Conservation (phyloP, 1,139 yeast species). For the Saccharomycopsis hybrid region DNA sequence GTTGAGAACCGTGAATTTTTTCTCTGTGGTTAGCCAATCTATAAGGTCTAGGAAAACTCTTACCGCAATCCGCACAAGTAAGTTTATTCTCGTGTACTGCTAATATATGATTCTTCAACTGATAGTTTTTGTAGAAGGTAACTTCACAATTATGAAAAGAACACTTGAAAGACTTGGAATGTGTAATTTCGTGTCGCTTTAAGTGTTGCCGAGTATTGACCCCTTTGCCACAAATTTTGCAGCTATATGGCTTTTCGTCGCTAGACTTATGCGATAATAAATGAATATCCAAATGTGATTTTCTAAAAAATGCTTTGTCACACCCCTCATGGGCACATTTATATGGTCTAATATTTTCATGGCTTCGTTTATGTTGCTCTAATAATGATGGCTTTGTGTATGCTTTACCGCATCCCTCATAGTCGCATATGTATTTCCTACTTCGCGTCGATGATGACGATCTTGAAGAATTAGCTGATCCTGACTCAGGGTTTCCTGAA, state of each 20-base stretch:
- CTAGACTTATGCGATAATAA: slow-evolving; percentile 44
- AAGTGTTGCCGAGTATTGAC: slow-evolving; percentile 78
- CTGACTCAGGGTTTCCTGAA: not conserved
- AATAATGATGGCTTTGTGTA: slow-evolving; percentile 77
- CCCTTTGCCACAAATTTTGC: slow-evolving; percentile 77
- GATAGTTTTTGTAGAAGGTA: slow-evolving; percentile 71
- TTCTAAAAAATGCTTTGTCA: slow-evolving; percentile 59
- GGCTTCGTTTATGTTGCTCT: slow-evolving; percentile 75
- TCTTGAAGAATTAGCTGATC: slow-evolving; percentile 18
- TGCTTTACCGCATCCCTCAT: slow-evolving; percentile 63
- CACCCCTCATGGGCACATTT: slow-evolving; percentile 51
- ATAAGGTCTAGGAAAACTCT: slow-evolving; percentile 53
- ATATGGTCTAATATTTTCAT: slow-evolving; percentile 75
- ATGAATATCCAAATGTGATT: slow-evolving; percentile 77
- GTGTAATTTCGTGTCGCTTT: slow-evolving; percentile 73
- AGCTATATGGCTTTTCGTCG: slow-evolving; percentile 60
- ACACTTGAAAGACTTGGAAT: slow-evolving; percentile 65
- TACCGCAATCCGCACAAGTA: slow-evolving; percentile 53
- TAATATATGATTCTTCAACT: slow-evolving; percentile 65
- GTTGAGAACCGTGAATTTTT: slow-evolving; percentile 50
- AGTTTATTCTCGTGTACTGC: slow-evolving; percentile 48
- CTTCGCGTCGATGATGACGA: slow-evolving; percentile 40
- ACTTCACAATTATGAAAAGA: slow-evolving; percentile 55
- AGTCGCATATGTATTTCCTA: slow-evolving; percentile 55
- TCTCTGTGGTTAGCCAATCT: slow-evolving; percentile 55